phyloP scores from a whole-genome alignment of 306 rosid species.

The Purshia tridentata region DNA sequence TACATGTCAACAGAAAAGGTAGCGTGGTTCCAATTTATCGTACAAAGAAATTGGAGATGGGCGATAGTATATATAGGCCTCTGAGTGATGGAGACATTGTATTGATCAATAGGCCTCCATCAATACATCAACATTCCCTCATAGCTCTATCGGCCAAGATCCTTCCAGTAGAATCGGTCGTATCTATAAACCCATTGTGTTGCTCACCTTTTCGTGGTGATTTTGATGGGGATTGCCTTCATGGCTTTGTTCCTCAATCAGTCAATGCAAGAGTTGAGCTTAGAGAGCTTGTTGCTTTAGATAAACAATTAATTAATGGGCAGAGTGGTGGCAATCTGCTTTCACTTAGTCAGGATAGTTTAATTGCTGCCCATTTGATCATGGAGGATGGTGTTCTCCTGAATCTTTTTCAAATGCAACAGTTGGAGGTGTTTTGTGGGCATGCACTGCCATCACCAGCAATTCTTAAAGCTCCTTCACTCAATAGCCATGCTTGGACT shows the following conservation, averaged over 20 bases:
- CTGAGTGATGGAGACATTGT: slow-evolving; percentile 70
- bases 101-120: slow-evolving; percentile 93
- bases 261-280: slow-evolving; percentile 75
- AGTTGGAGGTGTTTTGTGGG: slow-evolving; percentile 64
- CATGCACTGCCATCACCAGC: slow-evolving; percentile 45
- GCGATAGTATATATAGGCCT: slow-evolving; percentile 74
- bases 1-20: slow-evolving; percentile 61
- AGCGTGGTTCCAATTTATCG: slow-evolving; percentile 37
- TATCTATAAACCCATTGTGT: slow-evolving; percentile 80
- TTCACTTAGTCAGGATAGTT: slow-evolving; percentile 87
- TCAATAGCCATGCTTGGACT: slow-evolving; percentile 54
- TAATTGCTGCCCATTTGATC: slow-evolving; percentile 78
- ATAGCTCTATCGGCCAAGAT: slow-evolving; percentile 68
- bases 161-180: slow-evolving; percentile 65
- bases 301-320: slow-evolving; percentile 70
- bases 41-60: slow-evolving; percentile 52
- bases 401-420: slow-evolving; percentile 71
- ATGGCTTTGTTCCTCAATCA: slow-evolving; percentile 90
- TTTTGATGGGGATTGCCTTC: slow-evolving; percentile 98
- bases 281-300: slow-evolving; percentile 74
- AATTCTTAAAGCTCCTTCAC: slow-evolving; percentile 55
- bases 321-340: slow-evolving; percentile 89
- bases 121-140: slow-evolving; percentile 90
- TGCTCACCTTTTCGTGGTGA: slow-evolving; percentile 96
- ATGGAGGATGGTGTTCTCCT: slow-evolving; percentile 56